These are phyloP conservation scores for Penicillium coprophilum DNA, from an alignment of 495 filamentous ascomycete genomes.

Conservation along the genomic window DNA sequence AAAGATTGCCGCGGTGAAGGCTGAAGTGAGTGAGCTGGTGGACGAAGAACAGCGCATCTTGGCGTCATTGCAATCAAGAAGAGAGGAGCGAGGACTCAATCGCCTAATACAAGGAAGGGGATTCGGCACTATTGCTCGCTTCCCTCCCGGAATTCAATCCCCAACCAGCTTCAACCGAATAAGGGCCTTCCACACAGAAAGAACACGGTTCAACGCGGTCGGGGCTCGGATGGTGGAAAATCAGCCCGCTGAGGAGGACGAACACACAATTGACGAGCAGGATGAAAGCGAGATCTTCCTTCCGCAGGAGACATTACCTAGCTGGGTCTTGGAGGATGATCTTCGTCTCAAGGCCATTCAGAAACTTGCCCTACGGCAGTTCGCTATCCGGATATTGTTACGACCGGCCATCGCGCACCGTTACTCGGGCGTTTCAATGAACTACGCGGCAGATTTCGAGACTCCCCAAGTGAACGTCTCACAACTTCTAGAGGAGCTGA, in stretches of 20 bases:
- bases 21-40: slow-evolving; percentile 43
- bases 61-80: slow-evolving; percentile 29
- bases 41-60: slow-evolving; percentile 44
- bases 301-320: slow-evolving; percentile 25
- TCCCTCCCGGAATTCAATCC: slow-evolving; percentile 10
- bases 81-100: slow-evolving; percentile 19
- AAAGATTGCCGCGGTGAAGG: slow-evolving; percentile 49
- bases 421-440: slow-evolving; percentile 40
- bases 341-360: slow-evolving; percentile 42
- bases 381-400: slow-evolving; percentile 43
- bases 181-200: slow-evolving; percentile 28
- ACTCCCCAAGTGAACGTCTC: slow-evolving; percentile 33
- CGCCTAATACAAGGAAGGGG: slow-evolving; percentile 26
- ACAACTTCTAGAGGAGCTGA: slow-evolving; percentile 36
- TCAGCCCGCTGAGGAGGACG: slow-evolving; percentile 4
- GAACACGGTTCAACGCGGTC: slow-evolving; percentile 9
- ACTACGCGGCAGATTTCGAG: slow-evolving; percentile 30
- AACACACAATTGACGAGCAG: slow-evolving; percentile 15
- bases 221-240: slow-evolving; percentile 12
- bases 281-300: slow-evolving; percentile 19
- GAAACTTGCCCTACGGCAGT: slow-evolving; percentile 44
- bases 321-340: slow-evolving; percentile 33
- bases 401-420: slow-evolving; percentile 42
- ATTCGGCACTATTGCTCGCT: slow-evolving; percentile 22
- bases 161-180: slow-evolving; percentile 14